Evolutionary conservation across 352 stramenopile genomes (phyloP).

Genomic region (Thalassiosira pacifica): DNA sequence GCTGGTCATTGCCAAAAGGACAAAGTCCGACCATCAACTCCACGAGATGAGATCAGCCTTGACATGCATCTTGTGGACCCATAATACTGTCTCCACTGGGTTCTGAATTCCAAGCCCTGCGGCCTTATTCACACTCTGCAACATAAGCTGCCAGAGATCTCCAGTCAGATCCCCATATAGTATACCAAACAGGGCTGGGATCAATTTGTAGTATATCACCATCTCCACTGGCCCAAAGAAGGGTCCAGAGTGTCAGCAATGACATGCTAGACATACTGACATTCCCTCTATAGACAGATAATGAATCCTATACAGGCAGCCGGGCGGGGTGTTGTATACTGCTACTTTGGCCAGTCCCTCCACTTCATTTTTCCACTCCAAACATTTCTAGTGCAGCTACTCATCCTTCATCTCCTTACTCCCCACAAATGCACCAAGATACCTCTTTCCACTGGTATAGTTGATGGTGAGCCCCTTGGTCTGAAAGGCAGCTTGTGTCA

Average conservation of each 20-base stretch:
- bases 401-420: not conserved
- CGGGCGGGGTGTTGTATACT: conserved; percentile 43
- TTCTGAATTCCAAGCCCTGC: conserved; percentile 40
- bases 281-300: conserved; percentile 55
- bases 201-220: conserved; percentile 31
- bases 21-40: no score
- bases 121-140: conserved; percentile 30
- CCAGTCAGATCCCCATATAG: conserved; percentile 1
- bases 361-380: conserved; percentile 23
- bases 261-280: conserved; percentile 50
- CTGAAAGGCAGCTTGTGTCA: not conserved
- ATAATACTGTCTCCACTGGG: conserved; percentile 25
- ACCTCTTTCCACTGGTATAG: conserved; percentile 19
- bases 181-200: conserved; percentile 25
- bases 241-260: conserved; percentile 13
- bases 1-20: no score
- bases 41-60: not conserved
- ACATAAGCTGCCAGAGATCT: conserved; percentile 12
- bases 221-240: conserved; percentile 42
- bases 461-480: conserved; percentile 15
- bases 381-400: conserved; percentile 29
- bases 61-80: not conserved
- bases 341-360: conserved; percentile 2
- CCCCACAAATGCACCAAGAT: conserved; percentile 46
- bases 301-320: conserved; percentile 56